phyloP scores from a whole-genome alignment of 805 yeast species.

The Teunomyces kruisii region DNA sequence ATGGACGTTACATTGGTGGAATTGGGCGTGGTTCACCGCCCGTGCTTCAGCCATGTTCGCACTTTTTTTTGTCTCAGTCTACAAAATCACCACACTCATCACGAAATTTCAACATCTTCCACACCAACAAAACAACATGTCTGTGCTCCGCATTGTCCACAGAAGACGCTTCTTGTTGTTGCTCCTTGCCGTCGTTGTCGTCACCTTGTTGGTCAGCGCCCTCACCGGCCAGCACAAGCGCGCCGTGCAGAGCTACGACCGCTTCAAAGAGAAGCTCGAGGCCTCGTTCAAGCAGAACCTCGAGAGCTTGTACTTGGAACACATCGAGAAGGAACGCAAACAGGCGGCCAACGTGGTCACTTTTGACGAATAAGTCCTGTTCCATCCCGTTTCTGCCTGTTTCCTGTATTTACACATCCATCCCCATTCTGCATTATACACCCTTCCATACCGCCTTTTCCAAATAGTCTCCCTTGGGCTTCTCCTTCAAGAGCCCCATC shows the following conservation, averaged over 20 bases:
- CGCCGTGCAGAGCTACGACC: not conserved
- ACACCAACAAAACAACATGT: not conserved
- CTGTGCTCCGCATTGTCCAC: not conserved
- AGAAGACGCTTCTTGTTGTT: not conserved
- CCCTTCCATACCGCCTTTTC: constrained; percentile 76
- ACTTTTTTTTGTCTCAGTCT: no score
- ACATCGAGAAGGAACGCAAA: not conserved
- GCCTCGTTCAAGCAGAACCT: not conserved
- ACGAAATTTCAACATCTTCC: not conserved
- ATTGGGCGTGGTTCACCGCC: no score
- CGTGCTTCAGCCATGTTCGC: no score
- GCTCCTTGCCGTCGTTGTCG: not conserved
- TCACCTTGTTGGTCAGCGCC: not conserved
- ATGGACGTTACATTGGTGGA: no score
- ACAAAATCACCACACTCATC: no score
- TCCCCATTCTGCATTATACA: constrained; percentile 38
- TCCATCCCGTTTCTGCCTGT: not conserved
- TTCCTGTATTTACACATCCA: no score
- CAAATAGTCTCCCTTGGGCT: constrained; percentile 59
- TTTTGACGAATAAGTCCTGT: not conserved
- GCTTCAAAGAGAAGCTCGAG: not conserved
- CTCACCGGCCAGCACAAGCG: not conserved
- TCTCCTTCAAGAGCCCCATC: constrained; percentile 68
- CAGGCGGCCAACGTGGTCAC: not conserved
- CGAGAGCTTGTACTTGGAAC: not conserved